Base-by-base conservation (phyloP, 1,139 yeast genomes). In the Kodamaea plutei region DNA sequence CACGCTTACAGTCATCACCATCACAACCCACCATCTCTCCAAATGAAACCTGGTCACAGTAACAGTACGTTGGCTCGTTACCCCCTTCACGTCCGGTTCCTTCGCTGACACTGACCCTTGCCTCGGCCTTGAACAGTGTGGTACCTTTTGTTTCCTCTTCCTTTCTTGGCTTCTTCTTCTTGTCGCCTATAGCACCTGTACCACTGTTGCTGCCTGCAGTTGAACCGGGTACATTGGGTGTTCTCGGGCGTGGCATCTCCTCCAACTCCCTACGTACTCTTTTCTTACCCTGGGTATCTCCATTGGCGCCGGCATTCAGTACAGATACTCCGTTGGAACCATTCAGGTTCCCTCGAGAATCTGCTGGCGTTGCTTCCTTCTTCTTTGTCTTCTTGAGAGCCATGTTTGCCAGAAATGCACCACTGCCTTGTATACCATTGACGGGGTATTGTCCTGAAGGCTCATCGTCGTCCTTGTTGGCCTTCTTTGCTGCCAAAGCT, bases 11-110 rank as follows among this genome's bases (percentile, higher is more conserved):
- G 40, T 82, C 79, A 28, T 84, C 91, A 3, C 96, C 96, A 52
- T 91, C 98, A 60, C 98, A 91, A 3, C 95, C 98, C 39, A 91
- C 96, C 98, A 91, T 91, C 52, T 91, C 97, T 12, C 98, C 98
- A 56, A 84, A 89, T 4, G 97, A 89, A 1, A 88, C 95, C 54
- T 89, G 96, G 54, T 88, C 87, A 63, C 98, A 91, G 59, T 87
- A 87, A 58, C 98, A 91, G 55, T 91, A 91, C 3, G 91, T 76
- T 2, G 95, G 96, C 51, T 91, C 95, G 29, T 41, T 43, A 20
- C 33, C 32, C n/a, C 29, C 21, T 23, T 34, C 33, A 10, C 35
- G 31, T 8, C 19, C 29, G 10, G 37, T 23, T 16, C 35, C 44
- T 19, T 32, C 33, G 11, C 18, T 15, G 8, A 20, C 33, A 16